Percentiles rank a stretch among this genome's conserved stretches.
Evolutionary conservation across 2,329 filamentous ascomycete species (phyloP).

Genomic region (Apiospora arundinis): DNA sequence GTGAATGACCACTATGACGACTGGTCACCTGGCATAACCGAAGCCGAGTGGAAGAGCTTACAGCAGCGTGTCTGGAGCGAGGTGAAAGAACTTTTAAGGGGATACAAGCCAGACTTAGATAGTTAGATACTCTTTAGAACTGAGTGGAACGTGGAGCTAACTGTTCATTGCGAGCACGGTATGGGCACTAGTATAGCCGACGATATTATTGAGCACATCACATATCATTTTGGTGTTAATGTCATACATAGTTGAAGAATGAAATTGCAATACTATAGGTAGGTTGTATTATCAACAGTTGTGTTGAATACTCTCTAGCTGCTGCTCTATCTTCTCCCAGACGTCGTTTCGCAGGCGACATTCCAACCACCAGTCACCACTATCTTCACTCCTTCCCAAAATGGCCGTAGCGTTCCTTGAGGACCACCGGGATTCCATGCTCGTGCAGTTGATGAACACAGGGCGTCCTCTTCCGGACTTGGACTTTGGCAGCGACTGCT

Average conservation of each 20-base stretch:
- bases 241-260: too few relatives aligned
- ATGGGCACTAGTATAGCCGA: too few relatives aligned
- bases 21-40: slow-evolving; percentile 15
- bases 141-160: too few relatives aligned
- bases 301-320: not conserved
- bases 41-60: slow-evolving; percentile 6
- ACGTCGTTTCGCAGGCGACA: slow-evolving; percentile 15
- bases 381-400: not conserved
- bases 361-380: slow-evolving; percentile 14
- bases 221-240: too few relatives aligned
- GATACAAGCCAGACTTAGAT: not conserved
- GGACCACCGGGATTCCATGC: slow-evolving; percentile 13
- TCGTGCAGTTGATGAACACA: slow-evolving; percentile 13
- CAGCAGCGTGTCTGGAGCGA: slow-evolving; percentile 7
- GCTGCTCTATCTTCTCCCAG: slow-evolving; percentile 8
- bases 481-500: not conserved
- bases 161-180: too few relatives aligned
- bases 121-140: too few relatives aligned
- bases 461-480: slow-evolving; percentile 5
- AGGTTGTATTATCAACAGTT: not conserved
- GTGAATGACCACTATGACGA: slow-evolving; percentile 11
- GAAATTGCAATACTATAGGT: not conserved
- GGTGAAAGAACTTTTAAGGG: not conserved
- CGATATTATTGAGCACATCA: too few relatives aligned
- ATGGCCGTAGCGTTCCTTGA: slow-evolving; percentile 16